Conservation (phyloP, 169 alveolate species). For the Miamiensis avidus region DNA sequence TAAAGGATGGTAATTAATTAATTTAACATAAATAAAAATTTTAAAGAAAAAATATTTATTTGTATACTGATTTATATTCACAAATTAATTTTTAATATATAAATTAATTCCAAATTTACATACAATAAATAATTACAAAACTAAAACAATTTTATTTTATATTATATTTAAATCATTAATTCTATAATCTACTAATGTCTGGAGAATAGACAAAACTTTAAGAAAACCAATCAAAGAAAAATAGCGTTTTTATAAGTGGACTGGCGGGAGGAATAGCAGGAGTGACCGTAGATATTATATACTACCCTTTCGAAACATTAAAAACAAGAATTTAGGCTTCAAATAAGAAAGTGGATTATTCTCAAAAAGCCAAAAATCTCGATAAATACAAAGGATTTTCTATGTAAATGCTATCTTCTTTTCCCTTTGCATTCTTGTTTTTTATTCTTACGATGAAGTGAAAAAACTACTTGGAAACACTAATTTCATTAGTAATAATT, state of each 20-base stretch:
- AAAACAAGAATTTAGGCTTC: conserved; percentile 72
- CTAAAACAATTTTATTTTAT: not conserved
- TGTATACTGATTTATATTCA: not conserved
- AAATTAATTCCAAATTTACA: too few species aligned
- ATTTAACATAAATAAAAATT: too few species aligned
- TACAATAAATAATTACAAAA: too few species aligned
- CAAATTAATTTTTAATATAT: too few species aligned
- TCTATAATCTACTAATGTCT: too few species aligned
- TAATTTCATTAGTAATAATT: not conserved
- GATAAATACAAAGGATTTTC: conserved; percentile 66
- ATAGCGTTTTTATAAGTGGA: conserved; percentile 29
- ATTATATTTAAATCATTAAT: too few species aligned
- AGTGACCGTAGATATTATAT: conserved; percentile 53
- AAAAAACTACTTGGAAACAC: conserved; percentile 27
- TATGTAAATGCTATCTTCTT: conserved; percentile 56
- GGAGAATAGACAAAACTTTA: too few species aligned
- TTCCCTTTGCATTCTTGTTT: conserved; percentile 72
- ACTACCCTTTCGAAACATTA: conserved; percentile 68
- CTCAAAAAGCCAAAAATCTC: conserved; percentile 55
- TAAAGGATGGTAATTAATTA: too few species aligned
- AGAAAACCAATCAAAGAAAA: too few species aligned
- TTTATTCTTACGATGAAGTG: conserved; percentile 59
- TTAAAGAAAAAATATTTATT: too few species aligned
- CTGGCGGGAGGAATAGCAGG: conserved; percentile 77
- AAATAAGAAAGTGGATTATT: conserved; percentile 52